Conservation (phyloP, 2,329 filamentous ascomycete genomes). For the Plectosphaerella cucumerina region DNA sequence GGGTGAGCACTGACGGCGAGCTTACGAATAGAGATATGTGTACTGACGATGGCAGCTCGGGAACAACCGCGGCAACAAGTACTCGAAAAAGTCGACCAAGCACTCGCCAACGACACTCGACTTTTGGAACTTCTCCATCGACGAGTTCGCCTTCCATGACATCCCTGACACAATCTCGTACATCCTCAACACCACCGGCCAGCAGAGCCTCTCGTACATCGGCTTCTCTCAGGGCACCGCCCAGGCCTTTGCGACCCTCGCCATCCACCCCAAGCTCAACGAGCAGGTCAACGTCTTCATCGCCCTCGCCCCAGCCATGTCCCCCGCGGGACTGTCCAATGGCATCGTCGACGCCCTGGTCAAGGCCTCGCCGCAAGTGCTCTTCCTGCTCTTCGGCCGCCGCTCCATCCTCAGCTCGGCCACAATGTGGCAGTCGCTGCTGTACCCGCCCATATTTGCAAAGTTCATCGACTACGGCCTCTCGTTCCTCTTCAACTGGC, state of each 20-base stretch:
- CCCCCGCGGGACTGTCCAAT: slow-evolving; percentile 83
- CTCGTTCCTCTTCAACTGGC: slow-evolving; percentile 86
- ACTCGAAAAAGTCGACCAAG: slow-evolving; percentile 89
- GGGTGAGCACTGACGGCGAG: slow-evolving; percentile 51
- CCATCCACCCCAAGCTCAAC: slow-evolving; percentile 89
- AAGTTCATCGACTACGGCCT: slow-evolving; percentile 80
- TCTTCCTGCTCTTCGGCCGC: slow-evolving; percentile 90
- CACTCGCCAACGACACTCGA: slow-evolving; percentile 67
- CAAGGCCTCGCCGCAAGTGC: slow-evolving; percentile 86
- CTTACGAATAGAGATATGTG: no score
- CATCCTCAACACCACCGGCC: slow-evolving; percentile 77
- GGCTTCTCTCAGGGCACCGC: slow-evolving; percentile 97
- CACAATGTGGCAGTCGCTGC: slow-evolving; percentile 94
- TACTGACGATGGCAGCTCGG: slow-evolving; percentile 59
- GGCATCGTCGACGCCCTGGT: slow-evolving; percentile 88
- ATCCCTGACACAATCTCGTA: slow-evolving; percentile 94
- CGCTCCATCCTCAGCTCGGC: slow-evolving; percentile 88
- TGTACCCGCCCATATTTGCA: slow-evolving; percentile 92
- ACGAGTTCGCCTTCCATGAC: slow-evolving; percentile 96
- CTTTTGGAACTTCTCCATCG: slow-evolving; percentile 98
- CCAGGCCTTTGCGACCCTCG: slow-evolving; percentile 89
- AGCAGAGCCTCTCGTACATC: slow-evolving; percentile 86
- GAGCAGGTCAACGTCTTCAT: slow-evolving; percentile 94
- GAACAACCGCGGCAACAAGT: slow-evolving; percentile 98
- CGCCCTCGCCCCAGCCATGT: slow-evolving; percentile 93